Conservation (phyloP, 1,139 yeast genomes). For the Maudiozyma humilis region DNA sequence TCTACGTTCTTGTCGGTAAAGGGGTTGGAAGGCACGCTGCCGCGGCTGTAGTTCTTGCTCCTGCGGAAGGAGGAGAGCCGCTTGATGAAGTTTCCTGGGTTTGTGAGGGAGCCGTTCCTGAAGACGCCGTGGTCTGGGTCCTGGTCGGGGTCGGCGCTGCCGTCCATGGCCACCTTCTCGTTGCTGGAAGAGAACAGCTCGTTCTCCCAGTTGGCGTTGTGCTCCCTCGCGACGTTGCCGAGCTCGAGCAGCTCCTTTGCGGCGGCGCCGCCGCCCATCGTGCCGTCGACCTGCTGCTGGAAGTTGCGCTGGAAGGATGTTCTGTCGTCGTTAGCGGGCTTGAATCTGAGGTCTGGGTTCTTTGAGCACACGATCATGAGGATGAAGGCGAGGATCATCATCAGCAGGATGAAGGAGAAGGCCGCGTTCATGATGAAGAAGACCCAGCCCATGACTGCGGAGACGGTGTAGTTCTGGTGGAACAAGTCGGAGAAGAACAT, state of each 20-base stretch:
- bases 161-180: neutral
- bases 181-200: slow-evolving; percentile 29
- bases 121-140: slow-evolving; percentile 2
- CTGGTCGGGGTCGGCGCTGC: neutral
- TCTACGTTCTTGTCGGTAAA: slow-evolving; percentile 6
- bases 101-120: slow-evolving; percentile 13
- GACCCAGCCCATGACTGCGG: slow-evolving; percentile 71
- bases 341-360: slow-evolving; percentile 77
- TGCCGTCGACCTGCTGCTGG: slow-evolving; percentile 25
- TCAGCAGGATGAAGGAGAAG: slow-evolving; percentile 53
- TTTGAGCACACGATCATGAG: slow-evolving; percentile 50
- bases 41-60: slow-evolving; percentile 6
- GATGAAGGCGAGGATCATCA: slow-evolving; percentile 52
- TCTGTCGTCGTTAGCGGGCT: slow-evolving; percentile 75
- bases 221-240: slow-evolving; percentile 60
- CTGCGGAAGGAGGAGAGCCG: neutral
- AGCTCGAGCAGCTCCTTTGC: slow-evolving; percentile 41
- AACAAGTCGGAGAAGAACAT: slow-evolving; percentile 65
- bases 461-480: slow-evolving; percentile 56
- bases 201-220: slow-evolving; percentile 59
- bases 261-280: slow-evolving; percentile 29
- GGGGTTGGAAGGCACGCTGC: slow-evolving; percentile 18
- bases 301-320: slow-evolving; percentile 63
- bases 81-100: slow-evolving; percentile 1
- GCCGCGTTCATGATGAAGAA: slow-evolving; percentile 72